Conservation (phyloP, 805 yeast species). For the Wickerhamomyces strasburgensis region DNA sequence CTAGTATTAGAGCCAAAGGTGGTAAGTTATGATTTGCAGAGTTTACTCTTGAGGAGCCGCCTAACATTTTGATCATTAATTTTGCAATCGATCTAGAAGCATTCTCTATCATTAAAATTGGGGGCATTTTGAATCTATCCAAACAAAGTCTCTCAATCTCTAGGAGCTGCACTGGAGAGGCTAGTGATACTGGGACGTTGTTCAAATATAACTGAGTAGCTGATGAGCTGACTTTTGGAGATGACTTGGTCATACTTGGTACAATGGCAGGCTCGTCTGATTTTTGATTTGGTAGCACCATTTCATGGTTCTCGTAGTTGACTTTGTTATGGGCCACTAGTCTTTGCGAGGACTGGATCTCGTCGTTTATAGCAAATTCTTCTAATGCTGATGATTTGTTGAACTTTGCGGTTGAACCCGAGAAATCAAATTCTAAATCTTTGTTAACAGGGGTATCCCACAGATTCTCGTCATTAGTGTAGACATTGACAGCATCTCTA, state of each 20-base stretch:
- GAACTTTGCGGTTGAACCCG: conserved; percentile 72
- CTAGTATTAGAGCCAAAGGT: conserved; percentile 66
- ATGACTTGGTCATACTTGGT: neutral
- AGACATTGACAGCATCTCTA: no score
- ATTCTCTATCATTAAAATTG: conserved; percentile 50
- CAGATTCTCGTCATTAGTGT: conserved; percentile 2
- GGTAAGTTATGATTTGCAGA: conserved; percentile 70
- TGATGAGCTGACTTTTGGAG: conserved; percentile 7
- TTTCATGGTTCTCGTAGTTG: conserved; percentile 67
- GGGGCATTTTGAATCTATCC: conserved; percentile 48
- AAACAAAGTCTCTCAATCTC: conserved; percentile 63
- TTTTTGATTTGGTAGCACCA: conserved; percentile 39
- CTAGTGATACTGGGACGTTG: conserved; percentile 44
- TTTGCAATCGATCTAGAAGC: conserved; percentile 63
- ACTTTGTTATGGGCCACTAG: conserved; percentile 69
- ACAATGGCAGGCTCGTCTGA: no score
- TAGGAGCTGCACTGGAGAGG: conserved; percentile 72
- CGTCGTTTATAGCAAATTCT: conserved; percentile 64
- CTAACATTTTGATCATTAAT: conserved; percentile 55
- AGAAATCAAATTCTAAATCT: conserved; percentile 77
- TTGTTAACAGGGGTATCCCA: conserved; percentile 28
- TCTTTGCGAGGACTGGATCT: conserved; percentile 52
- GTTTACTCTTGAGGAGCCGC: conserved; percentile 64
- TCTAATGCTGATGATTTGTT: conserved; percentile 78
- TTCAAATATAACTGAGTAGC: conserved; percentile 9